A percentile compares a stretch with the other conserved stretches of the same genome.
Conservation (phyloP, 1,284 basidiomycete species). For the Omphalotus olearius region DNA sequence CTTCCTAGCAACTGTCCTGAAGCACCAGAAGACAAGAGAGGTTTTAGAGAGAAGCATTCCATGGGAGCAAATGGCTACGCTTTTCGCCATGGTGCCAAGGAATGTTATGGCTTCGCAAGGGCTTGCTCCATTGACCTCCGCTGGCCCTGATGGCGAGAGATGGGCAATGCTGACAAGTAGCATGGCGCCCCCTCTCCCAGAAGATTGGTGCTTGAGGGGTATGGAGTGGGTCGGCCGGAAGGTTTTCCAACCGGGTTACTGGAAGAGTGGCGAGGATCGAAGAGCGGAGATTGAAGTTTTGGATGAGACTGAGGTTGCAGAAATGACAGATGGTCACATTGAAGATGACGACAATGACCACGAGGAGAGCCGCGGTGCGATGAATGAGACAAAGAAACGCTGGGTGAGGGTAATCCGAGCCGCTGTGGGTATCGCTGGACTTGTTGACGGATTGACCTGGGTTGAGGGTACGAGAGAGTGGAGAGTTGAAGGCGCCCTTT, state of each 20-base stretch:
- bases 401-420: constrained; percentile 78
- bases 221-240: constrained; percentile 92
- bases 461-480: constrained; percentile 56
- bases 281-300: constrained; percentile 80
- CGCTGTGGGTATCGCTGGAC: constrained; percentile 63
- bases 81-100: constrained; percentile 63
- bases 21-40: constrained; percentile 55
- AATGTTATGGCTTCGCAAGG: constrained; percentile 48
- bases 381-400: constrained; percentile 35
- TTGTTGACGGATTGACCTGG: constrained; percentile 77
- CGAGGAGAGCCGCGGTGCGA: constrained; percentile 18
- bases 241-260: constrained; percentile 90
- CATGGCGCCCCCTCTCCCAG: constrained; percentile 74
- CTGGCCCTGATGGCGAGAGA: constrained; percentile 28
- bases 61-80: constrained; percentile 72
- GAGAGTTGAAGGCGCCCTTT: constrained; percentile 66
- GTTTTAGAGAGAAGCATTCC: constrained; percentile 78
- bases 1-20: constrained; percentile 77
- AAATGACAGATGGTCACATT: constrained; percentile 72
- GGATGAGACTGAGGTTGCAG: constrained; percentile 52
- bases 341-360: constrained; percentile 65
- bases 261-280: constrained; percentile 68
- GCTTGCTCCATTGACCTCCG: constrained; percentile 18
- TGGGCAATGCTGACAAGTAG: constrained; percentile 62
- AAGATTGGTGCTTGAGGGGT: constrained; percentile 95